Evolutionary conservation across 140 eudicot species (phyloP).

Genomic region (Oenanthe javanica): DNA sequence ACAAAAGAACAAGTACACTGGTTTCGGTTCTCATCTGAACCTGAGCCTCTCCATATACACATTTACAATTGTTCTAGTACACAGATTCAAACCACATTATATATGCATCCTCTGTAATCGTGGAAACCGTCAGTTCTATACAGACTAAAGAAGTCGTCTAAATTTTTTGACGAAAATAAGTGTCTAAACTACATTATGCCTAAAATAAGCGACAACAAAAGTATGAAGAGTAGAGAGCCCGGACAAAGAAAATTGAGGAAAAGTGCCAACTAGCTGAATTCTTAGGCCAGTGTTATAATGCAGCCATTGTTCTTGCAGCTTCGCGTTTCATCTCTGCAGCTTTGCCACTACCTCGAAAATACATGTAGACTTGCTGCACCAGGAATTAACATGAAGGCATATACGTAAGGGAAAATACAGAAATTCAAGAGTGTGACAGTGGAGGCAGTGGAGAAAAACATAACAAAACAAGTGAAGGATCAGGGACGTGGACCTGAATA

Average conservation of each 20-base stretch:
- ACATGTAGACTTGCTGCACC: slow-evolving; percentile 79
- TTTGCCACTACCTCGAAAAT: slow-evolving; percentile 88
- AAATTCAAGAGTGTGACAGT: background rate
- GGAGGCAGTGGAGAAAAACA: background rate
- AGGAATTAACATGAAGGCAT: background rate
- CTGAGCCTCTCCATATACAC: background rate
- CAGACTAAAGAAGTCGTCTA: no score
- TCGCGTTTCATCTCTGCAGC: slow-evolving; percentile 75
- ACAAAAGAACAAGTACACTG: background rate
- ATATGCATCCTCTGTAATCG: no score
- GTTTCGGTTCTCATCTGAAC: background rate
- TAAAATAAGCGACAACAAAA: background rate
- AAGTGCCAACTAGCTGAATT: background rate
- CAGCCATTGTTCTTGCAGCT: slow-evolving; percentile 59
- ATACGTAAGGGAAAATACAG: background rate
- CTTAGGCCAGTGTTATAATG: slow-evolving; percentile 27
- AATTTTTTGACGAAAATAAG: no score
- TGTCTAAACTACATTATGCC: no score
- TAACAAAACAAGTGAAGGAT: background rate
- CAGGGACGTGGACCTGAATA: slow-evolving; percentile 47
- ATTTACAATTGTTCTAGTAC: no score
- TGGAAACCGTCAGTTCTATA: no score
- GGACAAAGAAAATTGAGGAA: background rate
- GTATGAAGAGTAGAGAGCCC: background rate
- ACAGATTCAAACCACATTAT: no score